A percentile compares a stretch with the other conserved stretches of the same genome.
Conservation (phyloP, 257 asterid species). For the Solanum gracilifrons region DNA sequence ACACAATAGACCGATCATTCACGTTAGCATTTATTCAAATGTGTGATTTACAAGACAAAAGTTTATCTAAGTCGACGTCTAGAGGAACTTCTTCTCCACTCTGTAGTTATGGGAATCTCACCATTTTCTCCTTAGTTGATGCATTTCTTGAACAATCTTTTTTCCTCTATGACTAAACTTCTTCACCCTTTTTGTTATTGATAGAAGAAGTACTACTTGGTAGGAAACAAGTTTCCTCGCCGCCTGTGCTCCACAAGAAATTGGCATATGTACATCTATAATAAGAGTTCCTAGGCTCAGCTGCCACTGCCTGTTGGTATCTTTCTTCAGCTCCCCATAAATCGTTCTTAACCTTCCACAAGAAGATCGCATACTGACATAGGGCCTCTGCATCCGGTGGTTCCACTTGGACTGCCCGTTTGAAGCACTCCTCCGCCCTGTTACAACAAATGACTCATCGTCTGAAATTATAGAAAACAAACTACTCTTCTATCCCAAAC, state of each 20-base stretch:
- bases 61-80: background rate
- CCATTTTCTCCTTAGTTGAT: background rate
- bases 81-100: background rate
- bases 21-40: background rate
- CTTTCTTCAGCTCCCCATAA: constrained; percentile 61
- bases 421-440: constrained; percentile 91
- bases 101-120: background rate
- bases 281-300: constrained; percentile 43
- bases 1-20: background rate
- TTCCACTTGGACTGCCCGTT: constrained; percentile 43
- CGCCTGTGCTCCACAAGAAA: constrained; percentile 91
- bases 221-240: constrained; percentile 76
- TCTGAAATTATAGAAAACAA: background rate
- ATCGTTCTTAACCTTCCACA: constrained; percentile 63
- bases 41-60: background rate
- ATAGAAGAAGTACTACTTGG: constrained; percentile 12
- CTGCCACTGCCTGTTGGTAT: constrained; percentile 47
- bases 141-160: background rate
- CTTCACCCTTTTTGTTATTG: background rate
- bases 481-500: background rate
- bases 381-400: constrained; percentile 63
- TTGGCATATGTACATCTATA: constrained; percentile 50
- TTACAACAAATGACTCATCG: background rate
- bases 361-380: constrained; percentile 55
- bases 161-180: background rate